Percentiles rank a stretch among this genome's conserved stretches.
Evolutionary conservation across 192 early-diverging fungal species (phyloP).

Genomic region (Phycomyces nitens): DNA sequence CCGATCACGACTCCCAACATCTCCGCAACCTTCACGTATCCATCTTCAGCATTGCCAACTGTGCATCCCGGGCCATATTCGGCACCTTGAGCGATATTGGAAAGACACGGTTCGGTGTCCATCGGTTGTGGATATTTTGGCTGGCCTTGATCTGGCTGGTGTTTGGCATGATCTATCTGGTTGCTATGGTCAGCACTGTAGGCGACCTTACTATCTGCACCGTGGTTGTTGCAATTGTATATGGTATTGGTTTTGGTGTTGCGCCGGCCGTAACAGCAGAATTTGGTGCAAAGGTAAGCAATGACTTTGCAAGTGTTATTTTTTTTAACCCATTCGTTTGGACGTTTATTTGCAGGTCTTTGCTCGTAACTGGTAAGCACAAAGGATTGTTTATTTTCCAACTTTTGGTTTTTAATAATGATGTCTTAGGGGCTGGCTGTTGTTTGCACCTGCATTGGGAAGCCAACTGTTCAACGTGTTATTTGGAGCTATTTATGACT

Average conservation of each 20-base stretch:
- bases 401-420: no score
- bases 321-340: not conserved
- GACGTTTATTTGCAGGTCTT: conserved; percentile 19
- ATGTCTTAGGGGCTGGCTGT: conserved; percentile 24
- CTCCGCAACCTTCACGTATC: conserved; percentile 22
- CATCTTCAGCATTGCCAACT: conserved; percentile 28
- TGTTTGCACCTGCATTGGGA: conserved; percentile 36
- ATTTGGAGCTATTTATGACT: conserved; percentile 31
- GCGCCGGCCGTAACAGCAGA: conserved; percentile 29
- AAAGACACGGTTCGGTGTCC: conserved; percentile 21
- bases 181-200: conserved; percentile 7
- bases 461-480: conserved; percentile 32
- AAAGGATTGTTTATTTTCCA: not conserved
- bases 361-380: conserved; percentile 30
- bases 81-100: conserved; percentile 25
- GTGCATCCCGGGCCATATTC: conserved; percentile 27
- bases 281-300: conserved; percentile 27
- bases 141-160: conserved; percentile 11
- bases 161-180: conserved; percentile 10
- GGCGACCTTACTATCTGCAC: conserved; percentile 23
- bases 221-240: conserved; percentile 17
- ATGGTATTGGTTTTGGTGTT: conserved; percentile 32
- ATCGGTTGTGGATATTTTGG: conserved; percentile 33
- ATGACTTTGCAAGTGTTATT: not conserved
- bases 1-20: conserved; percentile 14